phyloP scores from a whole-genome alignment of 352 stramenopile genomes.

The Phytophthora sp. region DNA sequence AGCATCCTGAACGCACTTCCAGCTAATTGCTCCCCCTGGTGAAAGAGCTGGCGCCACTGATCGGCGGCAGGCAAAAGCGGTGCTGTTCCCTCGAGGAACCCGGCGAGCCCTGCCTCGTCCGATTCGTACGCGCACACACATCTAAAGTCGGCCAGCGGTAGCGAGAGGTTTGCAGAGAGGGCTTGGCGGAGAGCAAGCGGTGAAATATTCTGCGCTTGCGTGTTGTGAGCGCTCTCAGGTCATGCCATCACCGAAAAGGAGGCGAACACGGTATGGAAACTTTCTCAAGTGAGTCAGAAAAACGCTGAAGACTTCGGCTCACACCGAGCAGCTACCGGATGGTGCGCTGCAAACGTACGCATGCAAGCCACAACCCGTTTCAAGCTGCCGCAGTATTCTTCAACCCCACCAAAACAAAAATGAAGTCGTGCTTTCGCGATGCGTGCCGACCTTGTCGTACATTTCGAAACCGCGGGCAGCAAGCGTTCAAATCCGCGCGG shows the following conservation, averaged over 20 bases:
- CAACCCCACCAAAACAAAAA: conserved; percentile 23
- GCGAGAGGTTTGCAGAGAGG: no score
- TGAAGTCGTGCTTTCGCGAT: conserved; percentile 6
- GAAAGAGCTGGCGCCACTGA: conserved; percentile 23
- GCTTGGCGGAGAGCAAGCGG: no score
- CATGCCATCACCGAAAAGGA: neutral
- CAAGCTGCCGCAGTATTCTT: conserved; percentile 22
- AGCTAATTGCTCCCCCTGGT: neutral
- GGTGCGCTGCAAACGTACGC: conserved; percentile 1
- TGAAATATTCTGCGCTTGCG: neutral
- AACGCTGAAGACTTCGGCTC: no score
- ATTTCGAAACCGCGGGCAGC: conserved; percentile 1
- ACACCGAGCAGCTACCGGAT: neutral
- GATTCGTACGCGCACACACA: conserved; percentile 18
- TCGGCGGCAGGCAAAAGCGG: conserved; percentile 8
- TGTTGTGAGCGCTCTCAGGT: neutral
- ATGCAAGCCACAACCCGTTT: conserved; percentile 2
- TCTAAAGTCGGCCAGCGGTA: neutral
- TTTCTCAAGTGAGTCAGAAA: neutral
- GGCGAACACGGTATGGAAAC: neutral
- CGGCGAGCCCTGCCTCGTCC: neutral
- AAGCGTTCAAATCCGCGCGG: conserved; percentile 26
- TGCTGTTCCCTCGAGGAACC: conserved; percentile 1
- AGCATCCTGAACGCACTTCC: neutral
- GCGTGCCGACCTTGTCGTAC: conserved; percentile 6